Conservation (phyloP, 1,284 basidiomycete species). For the Tylopilus sp. region DNA sequence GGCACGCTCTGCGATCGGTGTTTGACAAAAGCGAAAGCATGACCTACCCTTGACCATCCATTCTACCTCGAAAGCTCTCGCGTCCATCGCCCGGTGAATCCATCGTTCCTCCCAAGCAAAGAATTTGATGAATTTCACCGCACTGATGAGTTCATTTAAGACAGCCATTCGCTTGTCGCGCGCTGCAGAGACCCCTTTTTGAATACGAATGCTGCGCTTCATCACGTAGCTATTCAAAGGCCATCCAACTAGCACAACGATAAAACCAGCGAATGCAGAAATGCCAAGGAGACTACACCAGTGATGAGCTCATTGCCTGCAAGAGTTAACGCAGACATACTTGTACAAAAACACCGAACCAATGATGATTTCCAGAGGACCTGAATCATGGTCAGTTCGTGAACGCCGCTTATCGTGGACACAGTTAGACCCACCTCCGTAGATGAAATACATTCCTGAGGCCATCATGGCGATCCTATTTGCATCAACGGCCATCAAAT, state of each 20-base stretch:
- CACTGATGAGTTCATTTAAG: slow-evolving; percentile 80
- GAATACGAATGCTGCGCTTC: slow-evolving; percentile 61
- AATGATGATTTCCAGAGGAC: slow-evolving; percentile 78
- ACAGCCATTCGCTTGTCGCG: slow-evolving; percentile 84
- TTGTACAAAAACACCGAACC: slow-evolving; percentile 77
- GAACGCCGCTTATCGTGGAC: neutral
- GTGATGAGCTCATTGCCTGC: neutral
- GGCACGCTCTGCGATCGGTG: neutral
- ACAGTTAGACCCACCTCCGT: slow-evolving; percentile 44
- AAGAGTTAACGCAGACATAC: slow-evolving; percentile 38
- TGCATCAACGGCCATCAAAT: slow-evolving; percentile 71
- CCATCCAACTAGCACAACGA: slow-evolving; percentile 70
- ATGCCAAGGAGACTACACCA: slow-evolving; percentile 68
- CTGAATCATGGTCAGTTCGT: slow-evolving; percentile 28
- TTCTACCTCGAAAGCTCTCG: slow-evolving; percentile 57
- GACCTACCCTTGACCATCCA: slow-evolving; percentile 66
- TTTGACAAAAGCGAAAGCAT: neutral
- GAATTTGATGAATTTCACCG: slow-evolving; percentile 84
- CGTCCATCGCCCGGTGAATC: slow-evolving; percentile 58
- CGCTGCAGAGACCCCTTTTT: slow-evolving; percentile 68
- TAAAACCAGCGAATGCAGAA: slow-evolving; percentile 82
- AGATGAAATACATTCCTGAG: slow-evolving; percentile 59
- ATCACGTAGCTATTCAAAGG: slow-evolving; percentile 71
- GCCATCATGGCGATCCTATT: slow-evolving; percentile 52
- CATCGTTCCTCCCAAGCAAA: slow-evolving; percentile 80